These are phyloP conservation scores for Hyaloraphidium curvatum DNA, from an alignment of 192 early-diverging fungal genomes.

Conservation along the genomic window DNA sequence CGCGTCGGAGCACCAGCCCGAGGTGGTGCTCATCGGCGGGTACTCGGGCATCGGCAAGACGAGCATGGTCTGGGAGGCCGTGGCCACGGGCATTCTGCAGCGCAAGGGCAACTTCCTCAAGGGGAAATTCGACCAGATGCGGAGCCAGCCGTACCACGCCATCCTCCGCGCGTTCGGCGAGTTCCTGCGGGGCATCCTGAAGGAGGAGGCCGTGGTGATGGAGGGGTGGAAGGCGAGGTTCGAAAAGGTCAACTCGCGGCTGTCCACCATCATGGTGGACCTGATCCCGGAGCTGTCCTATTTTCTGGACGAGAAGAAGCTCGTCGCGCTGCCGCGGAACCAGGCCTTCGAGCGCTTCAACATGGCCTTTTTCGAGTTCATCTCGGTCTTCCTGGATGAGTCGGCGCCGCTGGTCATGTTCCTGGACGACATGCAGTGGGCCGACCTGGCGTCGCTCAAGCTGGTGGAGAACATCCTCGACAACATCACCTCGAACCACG, in stretches of 20 bases:
- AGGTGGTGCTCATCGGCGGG: background rate
- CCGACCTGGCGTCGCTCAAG: slow-evolving; percentile 1
- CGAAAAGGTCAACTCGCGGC: background rate
- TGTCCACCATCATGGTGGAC: slow-evolving; percentile 1
- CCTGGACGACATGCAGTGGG: slow-evolving; percentile 3
- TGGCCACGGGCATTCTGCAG: background rate
- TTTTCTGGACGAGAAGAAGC: background rate
- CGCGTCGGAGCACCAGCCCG: background rate
- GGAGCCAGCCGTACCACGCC: background rate
- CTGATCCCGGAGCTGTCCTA: slow-evolving; percentile 2
- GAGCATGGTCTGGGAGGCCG: background rate
- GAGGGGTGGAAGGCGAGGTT: background rate
- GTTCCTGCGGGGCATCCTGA: background rate
- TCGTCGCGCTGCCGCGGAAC: background rate
- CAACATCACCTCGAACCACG: slow-evolving; percentile 2
- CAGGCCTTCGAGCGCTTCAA: background rate
- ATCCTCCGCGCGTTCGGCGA: background rate
- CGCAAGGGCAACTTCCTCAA: background rate
- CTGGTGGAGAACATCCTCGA: background rate
- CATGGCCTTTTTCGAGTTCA: slow-evolving; percentile 3
- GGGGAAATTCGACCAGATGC: slow-evolving; percentile 3
- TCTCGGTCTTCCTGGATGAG: background rate
- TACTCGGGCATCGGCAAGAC: slow-evolving; percentile 3
- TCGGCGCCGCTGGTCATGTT: background rate
- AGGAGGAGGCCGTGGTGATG: background rate